A percentile compares a stretch with the other conserved stretches of the same genome.
Evolutionary conservation across 169 alveolate genomes (phyloP).

Genomic region (Plasmodium berghei): DNA sequence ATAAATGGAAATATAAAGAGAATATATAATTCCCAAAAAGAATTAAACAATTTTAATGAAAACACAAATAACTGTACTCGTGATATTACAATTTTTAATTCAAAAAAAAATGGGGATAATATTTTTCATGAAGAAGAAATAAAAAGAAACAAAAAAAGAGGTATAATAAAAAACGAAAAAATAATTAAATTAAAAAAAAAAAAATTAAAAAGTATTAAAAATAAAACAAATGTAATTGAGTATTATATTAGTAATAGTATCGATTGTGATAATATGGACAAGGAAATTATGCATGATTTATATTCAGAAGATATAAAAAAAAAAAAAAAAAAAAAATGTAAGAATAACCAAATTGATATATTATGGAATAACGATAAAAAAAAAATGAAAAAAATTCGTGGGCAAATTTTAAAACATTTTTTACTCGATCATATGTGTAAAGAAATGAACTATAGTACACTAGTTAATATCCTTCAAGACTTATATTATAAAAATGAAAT

Average conservation of each 20-base stretch:
- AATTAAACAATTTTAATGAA: background rate
- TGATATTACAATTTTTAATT: background rate
- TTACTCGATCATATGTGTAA: constrained; percentile 9
- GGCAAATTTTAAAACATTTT: background rate
- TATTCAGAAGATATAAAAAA: background rate
- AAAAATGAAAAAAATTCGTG: background rate
- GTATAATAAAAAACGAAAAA: background rate
- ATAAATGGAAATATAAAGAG: background rate
- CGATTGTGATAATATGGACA: constrained; percentile 5
- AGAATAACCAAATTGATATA: background rate
- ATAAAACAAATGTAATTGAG: background rate
- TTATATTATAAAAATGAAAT: constrained; percentile 27
- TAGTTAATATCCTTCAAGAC: constrained; percentile 11
- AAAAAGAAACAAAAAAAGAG: background rate
- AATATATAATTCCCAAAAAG: background rate
- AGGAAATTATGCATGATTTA: constrained; percentile 31
- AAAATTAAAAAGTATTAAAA: background rate
- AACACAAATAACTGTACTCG: background rate
- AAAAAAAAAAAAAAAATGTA: background rate
- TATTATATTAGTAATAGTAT: background rate
- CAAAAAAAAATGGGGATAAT: background rate
- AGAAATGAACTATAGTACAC: constrained; percentile 42
- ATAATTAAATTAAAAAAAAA: background rate
- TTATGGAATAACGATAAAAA: background rate
- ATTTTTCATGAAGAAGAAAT: background rate